A percentile compares a stretch with the other conserved stretches of the same genome.
These are phyloP conservation scores for Solanum lignicaule DNA, from an alignment of 257 asterid genomes.

Conservation along the genomic window DNA sequence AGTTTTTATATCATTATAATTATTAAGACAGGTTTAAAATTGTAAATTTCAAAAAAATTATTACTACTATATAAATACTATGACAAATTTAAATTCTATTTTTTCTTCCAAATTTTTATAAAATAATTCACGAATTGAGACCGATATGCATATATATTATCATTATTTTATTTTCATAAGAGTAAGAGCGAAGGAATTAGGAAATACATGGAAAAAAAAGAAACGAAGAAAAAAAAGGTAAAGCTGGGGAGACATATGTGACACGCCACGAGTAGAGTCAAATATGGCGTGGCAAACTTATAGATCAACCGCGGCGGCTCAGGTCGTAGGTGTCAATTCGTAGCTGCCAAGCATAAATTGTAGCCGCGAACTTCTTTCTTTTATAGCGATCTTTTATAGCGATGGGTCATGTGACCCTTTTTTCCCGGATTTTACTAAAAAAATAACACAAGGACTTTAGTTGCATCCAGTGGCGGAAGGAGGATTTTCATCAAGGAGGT, in stretches of 20 bases:
- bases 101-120: no score
- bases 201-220: neutral
- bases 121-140: no score
- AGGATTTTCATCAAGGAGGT: no score
- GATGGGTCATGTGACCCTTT: neutral
- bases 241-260: neutral
- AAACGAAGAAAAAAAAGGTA: no score
- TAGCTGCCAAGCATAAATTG: neutral
- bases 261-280: neutral
- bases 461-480: neutral
- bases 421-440: neutral
- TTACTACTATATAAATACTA: no score
- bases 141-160: no score
- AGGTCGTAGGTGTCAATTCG: neutral
- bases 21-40: no score
- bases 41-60: no score
- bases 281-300: neutral
- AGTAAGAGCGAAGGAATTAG: neutral
- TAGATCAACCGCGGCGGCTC: neutral
- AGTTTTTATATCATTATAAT: no score
- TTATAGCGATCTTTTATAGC: no score
- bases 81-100: no score
- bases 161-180: neutral
- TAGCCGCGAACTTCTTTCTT: neutral
- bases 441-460: neutral